Evolutionary conservation across 83 land plant genomes (phyloP), one percentile per base, ranked within the genome.

Genomic region (Picea abies): DNA sequence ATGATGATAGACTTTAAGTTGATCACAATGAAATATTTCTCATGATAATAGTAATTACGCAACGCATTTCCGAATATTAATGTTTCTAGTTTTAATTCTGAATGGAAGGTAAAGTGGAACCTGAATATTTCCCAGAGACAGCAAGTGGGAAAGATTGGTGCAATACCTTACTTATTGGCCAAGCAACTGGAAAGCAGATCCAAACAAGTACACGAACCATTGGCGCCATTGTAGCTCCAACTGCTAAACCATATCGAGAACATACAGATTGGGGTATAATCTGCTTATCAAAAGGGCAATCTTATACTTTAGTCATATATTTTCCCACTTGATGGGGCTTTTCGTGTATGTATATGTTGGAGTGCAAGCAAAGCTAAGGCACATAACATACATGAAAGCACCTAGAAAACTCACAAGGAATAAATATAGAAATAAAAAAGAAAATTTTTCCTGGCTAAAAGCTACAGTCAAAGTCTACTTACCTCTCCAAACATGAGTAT

Each of bases 161-260:
- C 12, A 0, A 26, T 89, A 87, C 91, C 91, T 87, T 89, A 82
- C 91, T 89, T 20, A 89, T 89, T 15, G 91, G 91, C 77, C 79
- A 89, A 0, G 91, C 62, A 66, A 89, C 47, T 52, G 91, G 91
- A 47, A 87, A 87, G 85, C 78, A 87, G 20, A 82, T 11, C 61
- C 80, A 44, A 62, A 89, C 84, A 63, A 89, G 86, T 37, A 82
- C 76, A 60, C 89, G 84, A 65, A 89, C 91, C 22, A 84, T 52
- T 22, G 91, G 91, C 7, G 91, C 84, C 89, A 89, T 87, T 6
- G 86, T 52, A 63, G 91, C 91, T 60, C 91, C 91, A 58, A 89
- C 83, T 60, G 91, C 91, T 67, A 89, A 82, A 49, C 91, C 91
- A 79, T 87, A 87, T 58, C 79, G 79, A 26, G 91, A 84, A 79